Evolutionary conservation across 371 early-diverging fungal species (phyloP).

Genomic region (Rhizopus arrhizus): DNA sequence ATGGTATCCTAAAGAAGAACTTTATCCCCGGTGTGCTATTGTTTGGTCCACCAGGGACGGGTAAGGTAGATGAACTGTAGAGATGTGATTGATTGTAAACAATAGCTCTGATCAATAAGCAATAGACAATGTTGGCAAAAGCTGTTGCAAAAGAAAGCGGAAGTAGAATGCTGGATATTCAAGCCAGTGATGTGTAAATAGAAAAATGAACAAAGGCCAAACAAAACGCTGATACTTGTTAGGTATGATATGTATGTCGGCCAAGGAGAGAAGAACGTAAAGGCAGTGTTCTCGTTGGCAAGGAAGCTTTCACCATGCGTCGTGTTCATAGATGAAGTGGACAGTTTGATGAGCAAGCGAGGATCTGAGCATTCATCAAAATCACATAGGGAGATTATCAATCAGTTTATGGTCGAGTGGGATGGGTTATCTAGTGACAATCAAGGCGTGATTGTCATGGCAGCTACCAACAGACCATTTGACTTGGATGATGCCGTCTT

Average conservation of each 20-base stretch:
- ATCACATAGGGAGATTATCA: constrained; percentile 86
- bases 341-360: constrained; percentile 90
- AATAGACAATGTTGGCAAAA: constrained; percentile 91
- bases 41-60: constrained; percentile 98
- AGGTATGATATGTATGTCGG: constrained; percentile 94
- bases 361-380: constrained; percentile 54
- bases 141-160: constrained; percentile 96
- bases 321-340: constrained; percentile 98
- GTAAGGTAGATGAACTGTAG: constrained; percentile 54
- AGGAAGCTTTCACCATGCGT: constrained; percentile 95
- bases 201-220: not conserved
- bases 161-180: constrained; percentile 89
- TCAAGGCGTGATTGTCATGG: constrained; percentile 85
- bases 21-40: constrained; percentile 85
- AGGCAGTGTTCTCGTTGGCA: constrained; percentile 95
- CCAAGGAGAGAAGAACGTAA: constrained; percentile 96
- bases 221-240: not conserved
- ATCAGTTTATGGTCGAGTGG: constrained; percentile 97
- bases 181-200: constrained; percentile 86
- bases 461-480: constrained; percentile 97
- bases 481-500: constrained; percentile 98
- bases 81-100: not conserved
- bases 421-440: constrained; percentile 87
- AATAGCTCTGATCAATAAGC: not conserved
- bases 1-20: constrained; percentile 77